Evolutionary conservation across 805 yeast species (phyloP).

Genomic region (Candida pseudoglaebosa): DNA sequence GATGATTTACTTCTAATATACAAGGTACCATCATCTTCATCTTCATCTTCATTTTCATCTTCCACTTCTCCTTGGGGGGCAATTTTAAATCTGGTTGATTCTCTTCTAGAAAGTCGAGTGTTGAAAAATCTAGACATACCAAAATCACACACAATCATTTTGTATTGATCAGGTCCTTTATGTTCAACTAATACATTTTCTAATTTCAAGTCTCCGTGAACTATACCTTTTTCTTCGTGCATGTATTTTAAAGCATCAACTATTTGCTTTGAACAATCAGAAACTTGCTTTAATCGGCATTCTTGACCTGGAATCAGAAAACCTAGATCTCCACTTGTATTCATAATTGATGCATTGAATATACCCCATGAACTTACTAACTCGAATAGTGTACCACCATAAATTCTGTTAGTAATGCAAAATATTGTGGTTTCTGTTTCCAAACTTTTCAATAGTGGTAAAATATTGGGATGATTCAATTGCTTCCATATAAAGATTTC

Average conservation of each 20-base stretch:
- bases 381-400: conserved; percentile 81
- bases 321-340: conserved; percentile 23
- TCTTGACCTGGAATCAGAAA: conserved; percentile 23
- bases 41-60: conserved; percentile 5
- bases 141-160: conserved; percentile 75
- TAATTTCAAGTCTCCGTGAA: conserved; percentile 80
- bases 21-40: conserved; percentile 14
- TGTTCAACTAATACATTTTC: conserved; percentile 70
- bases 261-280: conserved; percentile 46
- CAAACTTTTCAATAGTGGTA: conserved; percentile 58
- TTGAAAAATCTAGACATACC: conserved; percentile 62
- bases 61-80: background rate
- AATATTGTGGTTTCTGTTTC: conserved; percentile 64
- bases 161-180: conserved; percentile 20
- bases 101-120: conserved; percentile 22
- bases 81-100: conserved; percentile 8
- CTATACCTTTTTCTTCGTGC: conserved; percentile 51
- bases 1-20: conserved; percentile 33
- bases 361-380: conserved; percentile 65
- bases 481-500: conserved; percentile 77
- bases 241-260: conserved; percentile 57
- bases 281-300: conserved; percentile 32
- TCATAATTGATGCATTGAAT: conserved; percentile 23
- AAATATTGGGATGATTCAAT: conserved; percentile 58
- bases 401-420: conserved; percentile 63